Conservation (phyloP, 345 rosid species). For the Geranium brycei region DNA sequence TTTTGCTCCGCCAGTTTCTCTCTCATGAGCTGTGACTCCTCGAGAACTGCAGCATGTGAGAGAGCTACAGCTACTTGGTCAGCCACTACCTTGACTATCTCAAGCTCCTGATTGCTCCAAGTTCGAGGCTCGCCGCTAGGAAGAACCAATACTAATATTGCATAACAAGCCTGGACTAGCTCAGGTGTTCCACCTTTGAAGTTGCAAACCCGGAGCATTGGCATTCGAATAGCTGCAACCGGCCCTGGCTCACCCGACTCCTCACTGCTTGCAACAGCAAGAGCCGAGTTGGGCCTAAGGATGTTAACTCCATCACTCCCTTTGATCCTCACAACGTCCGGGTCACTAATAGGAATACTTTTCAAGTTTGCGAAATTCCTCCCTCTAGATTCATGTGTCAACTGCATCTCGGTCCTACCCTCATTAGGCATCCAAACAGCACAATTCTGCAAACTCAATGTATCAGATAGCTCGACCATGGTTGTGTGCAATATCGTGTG, state of each 20-base stretch:
- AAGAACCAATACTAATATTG: conserved; percentile 68
- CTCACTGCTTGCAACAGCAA: conserved; percentile 49
- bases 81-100: conserved; percentile 81
- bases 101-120: conserved; percentile 68
- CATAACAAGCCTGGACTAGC: conserved; percentile 49
- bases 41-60: conserved; percentile 84
- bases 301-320: conserved; percentile 46
- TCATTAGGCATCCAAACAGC: conserved; percentile 92
- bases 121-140: conserved; percentile 46
- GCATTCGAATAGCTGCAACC: conserved; percentile 85
- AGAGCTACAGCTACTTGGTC: conserved; percentile 94
- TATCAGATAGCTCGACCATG: conserved; percentile 76
- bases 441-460: conserved; percentile 61
- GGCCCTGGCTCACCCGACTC: conserved; percentile 46
- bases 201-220: conserved; percentile 73
- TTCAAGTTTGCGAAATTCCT: conserved; percentile 22
- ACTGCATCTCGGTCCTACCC: conserved; percentile 40
- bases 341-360: conserved; percentile 19
- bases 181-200: conserved; percentile 81
- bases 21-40: conserved; percentile 84
- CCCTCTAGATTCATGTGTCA: conserved; percentile 50
- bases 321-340: conserved; percentile 44
- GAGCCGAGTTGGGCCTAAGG: conserved; percentile 36
- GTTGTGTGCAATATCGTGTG: conserved; percentile 73
- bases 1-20: conserved; percentile 77